Evolutionary conservation across 2,329 filamentous ascomycete genomes (phyloP).

Genomic region (Diaporthe ampelina): DNA sequence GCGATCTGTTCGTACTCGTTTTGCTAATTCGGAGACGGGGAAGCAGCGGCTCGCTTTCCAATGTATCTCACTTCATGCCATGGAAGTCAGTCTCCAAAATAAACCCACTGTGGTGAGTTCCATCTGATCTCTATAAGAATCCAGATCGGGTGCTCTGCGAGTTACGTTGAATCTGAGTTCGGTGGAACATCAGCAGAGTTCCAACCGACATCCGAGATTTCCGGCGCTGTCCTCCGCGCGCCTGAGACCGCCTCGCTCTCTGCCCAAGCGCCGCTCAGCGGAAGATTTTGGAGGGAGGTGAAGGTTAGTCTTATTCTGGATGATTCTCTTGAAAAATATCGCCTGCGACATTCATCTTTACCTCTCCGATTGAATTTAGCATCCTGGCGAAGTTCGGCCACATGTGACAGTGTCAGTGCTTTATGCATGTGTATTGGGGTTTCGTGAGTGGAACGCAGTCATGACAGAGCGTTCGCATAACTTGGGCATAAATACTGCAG

Average conservation of each 20-base stretch:
- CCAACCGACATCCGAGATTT: conserved; percentile 16
- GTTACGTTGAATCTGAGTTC: not conserved
- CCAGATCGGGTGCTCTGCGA: not conserved
- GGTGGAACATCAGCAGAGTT: conserved; percentile 9
- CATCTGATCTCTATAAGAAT: not conserved
- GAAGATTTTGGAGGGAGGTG: not conserved
- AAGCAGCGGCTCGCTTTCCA: not conserved
- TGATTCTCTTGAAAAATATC: no score
- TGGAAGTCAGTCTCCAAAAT: not conserved
- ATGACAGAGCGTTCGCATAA: not conserved
- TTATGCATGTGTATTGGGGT: not conserved
- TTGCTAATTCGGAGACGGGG: not conserved
- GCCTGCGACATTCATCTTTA: no score
- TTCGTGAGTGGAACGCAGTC: not conserved
- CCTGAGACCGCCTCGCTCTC: not conserved
- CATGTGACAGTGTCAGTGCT: not conserved
- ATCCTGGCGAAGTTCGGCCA: no score
- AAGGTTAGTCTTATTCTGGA: not conserved
- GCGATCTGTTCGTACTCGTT: not conserved
- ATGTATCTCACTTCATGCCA: conserved; percentile 25
- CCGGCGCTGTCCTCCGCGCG: not conserved
- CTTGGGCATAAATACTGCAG: not conserved
- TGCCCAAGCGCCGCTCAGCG: no score
- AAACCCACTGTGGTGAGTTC: not conserved
- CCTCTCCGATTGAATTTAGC: no score